A percentile compares a stretch with the other conserved stretches of the same genome.
These are phyloP conservation scores for Fragilaria crotonensis DNA, from an alignment of 108 stramenopile genomes.

Conservation along the genomic window DNA sequence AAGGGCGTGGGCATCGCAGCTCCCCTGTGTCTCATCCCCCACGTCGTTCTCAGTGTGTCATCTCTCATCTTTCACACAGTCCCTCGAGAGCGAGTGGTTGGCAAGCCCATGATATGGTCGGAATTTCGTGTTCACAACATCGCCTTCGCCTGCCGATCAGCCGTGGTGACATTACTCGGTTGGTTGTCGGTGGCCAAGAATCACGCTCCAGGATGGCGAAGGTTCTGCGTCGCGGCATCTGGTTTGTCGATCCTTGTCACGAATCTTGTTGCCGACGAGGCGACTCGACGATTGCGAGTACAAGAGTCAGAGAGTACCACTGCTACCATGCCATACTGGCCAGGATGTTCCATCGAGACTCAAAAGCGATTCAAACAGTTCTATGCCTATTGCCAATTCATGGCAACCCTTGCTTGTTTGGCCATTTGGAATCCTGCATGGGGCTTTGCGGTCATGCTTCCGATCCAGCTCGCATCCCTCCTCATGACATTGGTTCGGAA, in stretches of 20 bases:
- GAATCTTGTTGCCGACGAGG: conserved; percentile 31
- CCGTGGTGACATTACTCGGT: conserved; percentile 18
- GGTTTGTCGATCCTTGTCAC: conserved; percentile 19
- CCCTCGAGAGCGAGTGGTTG: conserved; percentile 49
- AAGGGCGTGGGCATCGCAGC: conserved; percentile 17
- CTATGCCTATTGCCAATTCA: conserved; percentile 59
- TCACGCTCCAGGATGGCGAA: conserved; percentile 6
- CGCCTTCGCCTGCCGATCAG: conserved; percentile 37
- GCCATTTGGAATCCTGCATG: conserved; percentile 38
- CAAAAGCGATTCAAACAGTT: conserved; percentile 50
- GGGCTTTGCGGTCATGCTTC: conserved; percentile 40
- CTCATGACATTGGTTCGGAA: conserved; percentile 71
- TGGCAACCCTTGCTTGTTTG: conserved; percentile 51
- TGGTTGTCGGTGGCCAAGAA: conserved; percentile 24
- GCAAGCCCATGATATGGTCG: conserved; percentile 61
- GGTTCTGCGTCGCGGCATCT: conserved; percentile 14
- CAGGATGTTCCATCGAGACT: conserved; percentile 34
- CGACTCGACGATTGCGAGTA: conserved; percentile 28
- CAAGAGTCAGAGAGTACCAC: conserved; percentile 34
- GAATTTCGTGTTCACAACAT: conserved; percentile 57
- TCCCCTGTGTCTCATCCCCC: conserved; percentile 35
- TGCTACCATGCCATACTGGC: conserved; percentile 66
- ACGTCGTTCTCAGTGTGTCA: conserved; percentile 36
- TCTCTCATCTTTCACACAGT: conserved; percentile 54
- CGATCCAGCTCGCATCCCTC: conserved; percentile 58